These are phyloP conservation scores for Hypoxylon sp. DNA, from an alignment of 2,329 filamentous ascomycete genomes.

Conservation along the genomic window DNA sequence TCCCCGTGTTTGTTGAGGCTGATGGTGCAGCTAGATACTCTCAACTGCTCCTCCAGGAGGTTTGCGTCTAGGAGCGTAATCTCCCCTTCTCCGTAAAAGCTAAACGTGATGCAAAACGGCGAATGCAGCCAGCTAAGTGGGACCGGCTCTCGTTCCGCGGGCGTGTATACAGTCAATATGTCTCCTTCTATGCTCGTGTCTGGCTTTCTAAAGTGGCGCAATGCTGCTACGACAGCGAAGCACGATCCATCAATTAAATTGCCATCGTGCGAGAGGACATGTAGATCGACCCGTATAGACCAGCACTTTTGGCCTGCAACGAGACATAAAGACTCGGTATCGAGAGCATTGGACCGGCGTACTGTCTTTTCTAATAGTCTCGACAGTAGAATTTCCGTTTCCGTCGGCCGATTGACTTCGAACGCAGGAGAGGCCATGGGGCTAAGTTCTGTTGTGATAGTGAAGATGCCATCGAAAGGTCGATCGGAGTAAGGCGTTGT, in stretches of 20 bases:
- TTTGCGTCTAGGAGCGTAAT: conserved; percentile 79
- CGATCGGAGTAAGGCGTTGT: conserved; percentile 87
- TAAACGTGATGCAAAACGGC: conserved; percentile 91
- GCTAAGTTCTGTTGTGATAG: conserved; percentile 89
- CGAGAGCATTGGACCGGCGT: conserved; percentile 89
- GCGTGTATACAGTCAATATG: conserved; percentile 83
- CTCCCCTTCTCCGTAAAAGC: conserved; percentile 81
- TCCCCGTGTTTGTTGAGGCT: conserved; percentile 92
- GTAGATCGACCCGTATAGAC: conserved; percentile 89
- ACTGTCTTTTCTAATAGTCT: conserved; percentile 94
- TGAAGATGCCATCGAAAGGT: conserved; percentile 95
- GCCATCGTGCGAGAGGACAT: conserved; percentile 91
- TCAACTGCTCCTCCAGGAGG: conserved; percentile 80
- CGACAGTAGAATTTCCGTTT: conserved; percentile 87
- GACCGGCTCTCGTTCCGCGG: conserved; percentile 89
- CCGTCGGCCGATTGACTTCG: conserved; percentile 85
- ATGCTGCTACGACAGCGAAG: conserved; percentile 85
- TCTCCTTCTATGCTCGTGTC: conserved; percentile 90
- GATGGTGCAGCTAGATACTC: conserved; percentile 80
- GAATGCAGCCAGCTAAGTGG: conserved; percentile 91
- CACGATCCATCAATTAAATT: conserved; percentile 89
- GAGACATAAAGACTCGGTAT: conserved; percentile 96
- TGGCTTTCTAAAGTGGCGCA: conserved; percentile 91
- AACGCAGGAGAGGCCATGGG: conserved; percentile 93
- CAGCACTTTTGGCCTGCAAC: conserved; percentile 92